These are phyloP conservation scores for Ceratobasidium sp. DNA, from an alignment of 1,284 basidiomycete species.

Conservation along the genomic window DNA sequence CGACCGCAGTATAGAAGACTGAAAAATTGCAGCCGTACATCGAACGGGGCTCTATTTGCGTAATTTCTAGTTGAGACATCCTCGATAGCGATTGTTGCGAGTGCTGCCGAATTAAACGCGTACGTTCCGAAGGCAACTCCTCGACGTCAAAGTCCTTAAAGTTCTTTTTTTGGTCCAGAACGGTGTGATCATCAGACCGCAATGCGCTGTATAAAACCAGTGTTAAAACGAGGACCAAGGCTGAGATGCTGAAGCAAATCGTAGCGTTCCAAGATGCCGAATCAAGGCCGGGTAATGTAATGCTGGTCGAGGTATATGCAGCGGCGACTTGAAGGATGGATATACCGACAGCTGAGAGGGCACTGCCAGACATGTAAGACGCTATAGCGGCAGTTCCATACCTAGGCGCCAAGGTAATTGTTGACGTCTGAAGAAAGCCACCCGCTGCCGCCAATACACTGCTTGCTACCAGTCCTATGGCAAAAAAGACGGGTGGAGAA, in stretches of 20 bases:
- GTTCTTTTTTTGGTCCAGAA: neutral
- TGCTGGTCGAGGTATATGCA: conserved; percentile 57
- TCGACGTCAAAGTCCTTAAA: neutral
- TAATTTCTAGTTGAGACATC: neutral
- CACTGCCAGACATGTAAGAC: conserved; percentile 76
- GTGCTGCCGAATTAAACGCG: neutral
- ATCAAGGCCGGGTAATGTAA: neutral
- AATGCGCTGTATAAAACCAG: conserved; percentile 63
- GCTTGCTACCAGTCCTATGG: conserved; percentile 67
- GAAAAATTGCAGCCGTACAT: conserved; percentile 67
- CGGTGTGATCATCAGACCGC: too few relatives aligned
- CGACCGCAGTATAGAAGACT: conserved; percentile 74
- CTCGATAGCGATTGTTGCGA: neutral
- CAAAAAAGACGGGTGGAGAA: conserved; percentile 64
- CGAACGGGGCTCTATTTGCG: conserved; percentile 56
- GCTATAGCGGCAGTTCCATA: conserved; percentile 74
- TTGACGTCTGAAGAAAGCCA: conserved; percentile 72
- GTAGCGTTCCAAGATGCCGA: conserved; percentile 18
- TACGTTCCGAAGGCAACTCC: neutral
- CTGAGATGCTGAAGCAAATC: conserved; percentile 71
- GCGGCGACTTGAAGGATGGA: conserved; percentile 73
- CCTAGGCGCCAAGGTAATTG: conserved; percentile 72
- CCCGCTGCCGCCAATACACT: conserved; percentile 64
- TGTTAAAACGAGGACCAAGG: conserved; percentile 65
- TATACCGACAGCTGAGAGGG: conserved; percentile 75